These are phyloP conservation scores for Penicillium macrosclerotiorum DNA, from an alignment of 495 filamentous ascomycete species.

Conservation along the genomic window DNA sequence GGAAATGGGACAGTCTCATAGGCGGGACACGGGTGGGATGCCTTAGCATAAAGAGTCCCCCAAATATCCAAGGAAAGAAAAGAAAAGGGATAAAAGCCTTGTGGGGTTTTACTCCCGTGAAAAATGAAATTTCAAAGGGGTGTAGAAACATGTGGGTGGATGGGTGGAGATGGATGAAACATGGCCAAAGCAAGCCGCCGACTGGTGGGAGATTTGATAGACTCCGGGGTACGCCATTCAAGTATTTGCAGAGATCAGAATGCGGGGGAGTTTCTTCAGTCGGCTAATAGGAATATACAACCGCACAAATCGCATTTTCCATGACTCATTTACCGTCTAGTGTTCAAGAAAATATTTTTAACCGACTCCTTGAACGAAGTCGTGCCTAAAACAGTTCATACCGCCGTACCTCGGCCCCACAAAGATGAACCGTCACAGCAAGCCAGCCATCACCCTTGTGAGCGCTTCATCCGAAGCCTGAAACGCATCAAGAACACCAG, in stretches of 20 bases:
- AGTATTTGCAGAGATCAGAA: neutral
- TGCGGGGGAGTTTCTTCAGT: constrained; percentile 9
- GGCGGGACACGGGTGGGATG: neutral
- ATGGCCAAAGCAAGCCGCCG: neutral
- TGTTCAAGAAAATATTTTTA: too few relatives aligned
- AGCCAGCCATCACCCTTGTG: constrained; percentile 40
- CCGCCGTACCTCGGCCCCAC: too few relatives aligned
- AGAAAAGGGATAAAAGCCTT: neutral
- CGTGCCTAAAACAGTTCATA: too few relatives aligned
- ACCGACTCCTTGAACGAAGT: too few relatives aligned
- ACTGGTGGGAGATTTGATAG: constrained; percentile 18
- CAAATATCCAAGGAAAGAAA: neutral
- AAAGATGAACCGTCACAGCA: constrained; percentile 23
- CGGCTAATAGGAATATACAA: neutral
- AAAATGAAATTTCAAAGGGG: neutral
- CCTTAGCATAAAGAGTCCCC: neutral
- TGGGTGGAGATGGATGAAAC: neutral
- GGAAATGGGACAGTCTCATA: neutral
- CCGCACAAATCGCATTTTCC: neutral
- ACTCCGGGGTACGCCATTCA: neutral
- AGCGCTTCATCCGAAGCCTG: constrained; percentile 42
- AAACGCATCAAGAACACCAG: constrained; percentile 29
- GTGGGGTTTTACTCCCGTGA: too few relatives aligned
- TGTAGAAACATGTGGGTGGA: neutral
- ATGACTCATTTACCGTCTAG: too few relatives aligned